These are phyloP conservation scores for Lycium barbarum DNA, from an alignment of 257 asterid species.

Conservation along the genomic window DNA sequence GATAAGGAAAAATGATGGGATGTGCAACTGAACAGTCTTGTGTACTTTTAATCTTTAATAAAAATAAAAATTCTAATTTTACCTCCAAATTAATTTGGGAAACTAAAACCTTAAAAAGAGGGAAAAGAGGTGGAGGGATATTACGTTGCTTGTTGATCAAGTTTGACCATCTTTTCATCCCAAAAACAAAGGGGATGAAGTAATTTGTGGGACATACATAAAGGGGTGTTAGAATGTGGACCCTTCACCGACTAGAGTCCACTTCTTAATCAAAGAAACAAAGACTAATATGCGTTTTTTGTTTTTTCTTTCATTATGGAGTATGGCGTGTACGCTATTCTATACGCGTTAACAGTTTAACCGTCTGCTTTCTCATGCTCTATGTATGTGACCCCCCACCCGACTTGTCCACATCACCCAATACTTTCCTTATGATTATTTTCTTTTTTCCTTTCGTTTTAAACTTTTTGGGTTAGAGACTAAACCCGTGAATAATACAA, in stretches of 20 bases:
- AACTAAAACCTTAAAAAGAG: neutral
- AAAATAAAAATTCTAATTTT: neutral
- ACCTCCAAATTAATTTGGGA: neutral
- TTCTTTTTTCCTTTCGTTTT: neutral
- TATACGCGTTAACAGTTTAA: neutral
- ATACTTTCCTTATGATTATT: neutral
- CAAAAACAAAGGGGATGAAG: neutral
- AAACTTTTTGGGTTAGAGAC: too few species aligned
- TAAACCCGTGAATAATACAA: too few species aligned
- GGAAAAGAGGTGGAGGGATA: neutral
- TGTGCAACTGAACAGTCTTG: too few species aligned
- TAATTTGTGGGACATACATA: neutral
- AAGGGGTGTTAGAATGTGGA: neutral
- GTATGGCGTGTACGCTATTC: neutral
- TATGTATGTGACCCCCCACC: neutral
- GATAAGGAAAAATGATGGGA: neutral
- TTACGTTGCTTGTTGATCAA: slow-evolving; percentile 13
- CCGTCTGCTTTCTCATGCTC: neutral
- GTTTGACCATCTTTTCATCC: neutral
- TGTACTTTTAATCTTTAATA: too few species aligned
- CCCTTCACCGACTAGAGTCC: slow-evolving; percentile 27
- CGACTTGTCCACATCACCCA: neutral
- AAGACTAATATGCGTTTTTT: neutral
- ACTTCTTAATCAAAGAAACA: neutral
- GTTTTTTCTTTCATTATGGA: neutral